Evolutionary conservation across 2,329 filamentous ascomycete species (phyloP), one percentile per base, ranked within the genome.

Genomic region (Coniochaeta hoffmannii): DNA sequence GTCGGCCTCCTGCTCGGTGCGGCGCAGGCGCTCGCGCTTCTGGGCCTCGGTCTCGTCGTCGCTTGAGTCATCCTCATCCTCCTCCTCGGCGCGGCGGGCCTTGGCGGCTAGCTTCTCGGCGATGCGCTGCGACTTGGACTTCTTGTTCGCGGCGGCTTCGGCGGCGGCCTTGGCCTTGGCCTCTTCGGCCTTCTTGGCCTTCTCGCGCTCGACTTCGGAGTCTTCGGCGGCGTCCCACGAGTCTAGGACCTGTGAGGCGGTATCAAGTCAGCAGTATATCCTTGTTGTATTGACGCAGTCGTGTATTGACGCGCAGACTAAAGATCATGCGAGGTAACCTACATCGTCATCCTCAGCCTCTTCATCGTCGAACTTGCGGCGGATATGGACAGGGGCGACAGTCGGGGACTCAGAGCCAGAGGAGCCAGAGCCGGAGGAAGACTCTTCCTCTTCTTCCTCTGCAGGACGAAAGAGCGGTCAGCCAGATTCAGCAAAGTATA

Each of bases 221-320:
- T 99, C 94, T 68, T 97, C 94, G 63, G 89, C 92, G 57, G 90
- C 93, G 67, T 97, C 92, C 94, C 94, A 99, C 32, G 90, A 93
- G 58, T 99, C 94, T 67, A 97, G 83, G 56, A 97, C 90, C 87
- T 96, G 61, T 56, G 15, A 44, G n/a, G 15, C 24, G 17, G 17
- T 52, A 52, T 64, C 38, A 54, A 50, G 41, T 46, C 22, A 46
- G 12, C 26, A 7, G 19, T 22, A n/a, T 28, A n/a, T 58, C 26
- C 15, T 35, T 57, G 55, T 52, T 49, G 44, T 24, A 53, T 19
- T 30, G 49, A 19, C 7, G 31, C 17, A 22, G 28, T 3, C 4
- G 34, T 14, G 14, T n/a, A 12, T 36, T 35, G 10, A 32, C 17
- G 30, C 12, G 30, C 32, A 24, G 32, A 36, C 36, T 4, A 22